A percentile compares a stretch with the other conserved stretches of the same genome.
phyloP scores from a whole-genome alignment of 2,329 filamentous ascomycete genomes.

The Fusarium veterinarium region DNA sequence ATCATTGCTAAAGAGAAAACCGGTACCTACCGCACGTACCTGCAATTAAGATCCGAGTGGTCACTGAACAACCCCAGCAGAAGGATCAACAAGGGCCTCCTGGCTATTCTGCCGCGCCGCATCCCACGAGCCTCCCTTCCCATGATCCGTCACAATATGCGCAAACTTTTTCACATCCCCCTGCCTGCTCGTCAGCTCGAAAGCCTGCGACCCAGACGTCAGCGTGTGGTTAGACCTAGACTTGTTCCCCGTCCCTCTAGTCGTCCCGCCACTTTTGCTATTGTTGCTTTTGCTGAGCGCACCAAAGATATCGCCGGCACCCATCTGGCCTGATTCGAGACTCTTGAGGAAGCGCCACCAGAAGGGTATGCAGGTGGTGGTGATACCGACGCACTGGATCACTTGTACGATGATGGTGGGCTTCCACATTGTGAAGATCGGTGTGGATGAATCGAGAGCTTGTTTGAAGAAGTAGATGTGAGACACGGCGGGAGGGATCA shows the following conservation, averaged over 20 bases:
- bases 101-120: conserved; percentile 13
- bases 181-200: conserved; percentile 9
- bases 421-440: conserved; percentile 18
- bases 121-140: conserved; percentile 8
- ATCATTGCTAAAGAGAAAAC: neutral
- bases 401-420: conserved; percentile 11
- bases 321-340: conserved; percentile 12
- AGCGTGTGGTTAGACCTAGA: conserved; percentile 3
- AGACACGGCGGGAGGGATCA: conserved; percentile 3
- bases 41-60: neutral
- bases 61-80: neutral
- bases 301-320: conserved; percentile 2
- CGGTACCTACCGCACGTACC: neutral
- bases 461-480: conserved; percentile 6
- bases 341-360: conserved; percentile 24
- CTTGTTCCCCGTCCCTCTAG: neutral
- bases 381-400: conserved; percentile 8
- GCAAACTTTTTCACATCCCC: conserved; percentile 3
- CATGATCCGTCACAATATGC: conserved; percentile 4
- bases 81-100: conserved; percentile 20
- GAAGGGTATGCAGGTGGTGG: conserved; percentile 11
- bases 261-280: conserved; percentile 6
- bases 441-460: neutral
- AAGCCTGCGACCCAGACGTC: conserved; percentile 2
- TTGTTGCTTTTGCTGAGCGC: conserved; percentile 4